Base-by-base conservation (phyloP, 1,284 basidiomycete genomes). In the Moniliella sp. region DNA sequence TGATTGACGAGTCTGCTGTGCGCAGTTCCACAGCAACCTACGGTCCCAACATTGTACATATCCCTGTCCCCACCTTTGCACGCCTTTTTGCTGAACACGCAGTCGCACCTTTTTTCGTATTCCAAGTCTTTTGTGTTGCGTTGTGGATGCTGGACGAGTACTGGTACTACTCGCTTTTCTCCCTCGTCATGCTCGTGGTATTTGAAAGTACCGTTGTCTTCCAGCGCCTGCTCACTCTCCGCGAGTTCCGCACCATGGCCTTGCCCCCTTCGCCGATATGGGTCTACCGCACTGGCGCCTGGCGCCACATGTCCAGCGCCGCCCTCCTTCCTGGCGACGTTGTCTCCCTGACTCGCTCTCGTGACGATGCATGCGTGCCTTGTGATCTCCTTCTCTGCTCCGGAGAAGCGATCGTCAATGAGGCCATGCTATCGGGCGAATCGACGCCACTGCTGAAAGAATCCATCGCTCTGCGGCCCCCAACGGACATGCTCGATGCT, bases 151-250 rank as follows among this genome's bases (percentile, higher is more conserved):
- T 59, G 11, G 56, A 59, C 33, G 56, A 59, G 35, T 56, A 59
- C 42, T 59, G 54, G 51, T 56, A 47, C 37, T 57, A 55, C 32
- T 55, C 51, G 19, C 48, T 59, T 16, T 56, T 59, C 38, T 56
- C 56, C 3, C 46, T 59, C 25, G 57, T 59, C 41, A 57, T 55
- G 44, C 44, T 59, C 21, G 34, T 59, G 33, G 48, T 53, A 5
- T 59, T 59, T 27, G 56, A 59, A 35, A 52, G 51, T 44, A 59
- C 56, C 15, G 51, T 55, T 28, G 56, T 57, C 25, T 43, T 43
- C 28, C 35, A 86, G 44, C 50, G 56, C 15, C 32, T 56, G 23
- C 49, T 50, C 13, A 57, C 56, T 8, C 39, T 59, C n/a, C 50
- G 43, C 43, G 56, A 59, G 36, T 59, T 59, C 40, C 43, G 56